Conservation (phyloP, 371 early-diverging fungal species). For the Mucor velutinosus region DNA sequence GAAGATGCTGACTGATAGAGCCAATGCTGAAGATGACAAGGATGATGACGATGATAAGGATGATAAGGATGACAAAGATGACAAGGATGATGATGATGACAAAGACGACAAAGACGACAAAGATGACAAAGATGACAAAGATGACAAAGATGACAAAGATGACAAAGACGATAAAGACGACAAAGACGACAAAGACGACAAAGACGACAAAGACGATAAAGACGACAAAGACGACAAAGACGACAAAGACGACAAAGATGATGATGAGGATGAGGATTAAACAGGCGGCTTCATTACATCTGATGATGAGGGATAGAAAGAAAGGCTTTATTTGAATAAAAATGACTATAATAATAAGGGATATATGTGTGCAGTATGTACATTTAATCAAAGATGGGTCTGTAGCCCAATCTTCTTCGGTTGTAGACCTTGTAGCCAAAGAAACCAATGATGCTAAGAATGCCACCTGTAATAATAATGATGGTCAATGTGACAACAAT, state of each 20-base stretch:
- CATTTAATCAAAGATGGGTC: slow-evolving; percentile 20
- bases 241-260: too few species aligned
- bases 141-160: neutral
- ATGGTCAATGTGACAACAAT: slow-evolving; percentile 28
- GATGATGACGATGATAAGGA: neutral
- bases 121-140: neutral
- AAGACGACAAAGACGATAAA: neutral
- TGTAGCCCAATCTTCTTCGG: slow-evolving; percentile 74
- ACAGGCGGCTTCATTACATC: neutral
- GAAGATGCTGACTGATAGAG: slow-evolving; percentile 32
- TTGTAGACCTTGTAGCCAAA: slow-evolving; percentile 59
- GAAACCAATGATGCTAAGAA: slow-evolving; percentile 36
- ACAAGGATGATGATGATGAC: neutral
- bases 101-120: neutral
- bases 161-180: neutral
- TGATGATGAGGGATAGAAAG: neutral
- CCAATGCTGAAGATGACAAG: slow-evolving; percentile 1
- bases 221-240: neutral
- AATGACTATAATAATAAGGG: neutral
- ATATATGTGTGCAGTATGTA: neutral
- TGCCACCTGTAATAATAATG: slow-evolving; percentile 16
- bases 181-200: slow-evolving; percentile 1
- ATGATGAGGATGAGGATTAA: neutral
- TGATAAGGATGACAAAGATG: neutral
- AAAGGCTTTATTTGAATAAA: neutral